A percentile compares a stretch with the other conserved stretches of the same genome.
These are phyloP conservation scores for Pseudogymnoascus sp. DNA, from an alignment of 2,329 filamentous ascomycete genomes.

Conservation along the genomic window DNA sequence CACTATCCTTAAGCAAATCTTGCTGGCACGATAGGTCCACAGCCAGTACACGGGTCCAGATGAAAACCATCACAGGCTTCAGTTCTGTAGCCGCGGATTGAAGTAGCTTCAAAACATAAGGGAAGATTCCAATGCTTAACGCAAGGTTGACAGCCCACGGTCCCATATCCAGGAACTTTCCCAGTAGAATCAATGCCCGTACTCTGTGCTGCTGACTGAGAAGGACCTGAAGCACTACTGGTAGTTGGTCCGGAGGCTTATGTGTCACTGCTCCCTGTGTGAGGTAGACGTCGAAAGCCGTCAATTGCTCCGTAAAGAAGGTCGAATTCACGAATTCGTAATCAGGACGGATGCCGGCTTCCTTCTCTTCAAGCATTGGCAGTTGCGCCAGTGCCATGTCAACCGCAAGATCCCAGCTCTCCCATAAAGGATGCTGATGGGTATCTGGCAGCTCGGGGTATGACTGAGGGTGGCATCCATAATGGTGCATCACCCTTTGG, in stretches of 20 bases:
- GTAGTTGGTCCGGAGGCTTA: conserved; percentile 86
- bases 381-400: conserved; percentile 90
- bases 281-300: conserved; percentile 93
- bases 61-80: conserved; percentile 98
- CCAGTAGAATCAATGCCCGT: conserved; percentile 80
- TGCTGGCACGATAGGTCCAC: conserved; percentile 91
- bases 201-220: conserved; percentile 92
- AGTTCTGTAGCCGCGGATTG: conserved; percentile 91
- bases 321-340: conserved; percentile 92
- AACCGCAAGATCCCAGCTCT: conserved; percentile 94
- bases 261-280: conserved; percentile 74
- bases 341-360: conserved; percentile 50
- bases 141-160: conserved; percentile 99
- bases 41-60: conserved; percentile 92
- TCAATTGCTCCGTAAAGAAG: conserved; percentile 95
- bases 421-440: conserved; percentile 89
- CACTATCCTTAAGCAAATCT: conserved; percentile 92
- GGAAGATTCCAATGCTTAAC: conserved; percentile 95
- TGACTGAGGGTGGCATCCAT: conserved; percentile 90
- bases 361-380: conserved; percentile 73
- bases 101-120: conserved; percentile 92
- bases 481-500: conserved; percentile 91
- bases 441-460: conserved; percentile 89
- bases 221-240: conserved; percentile 90
- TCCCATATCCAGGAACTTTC: conserved; percentile 87